These are phyloP conservation scores for Hypoxylon sp. DNA, from an alignment of 2,329 filamentous ascomycete species.

Conservation along the genomic window DNA sequence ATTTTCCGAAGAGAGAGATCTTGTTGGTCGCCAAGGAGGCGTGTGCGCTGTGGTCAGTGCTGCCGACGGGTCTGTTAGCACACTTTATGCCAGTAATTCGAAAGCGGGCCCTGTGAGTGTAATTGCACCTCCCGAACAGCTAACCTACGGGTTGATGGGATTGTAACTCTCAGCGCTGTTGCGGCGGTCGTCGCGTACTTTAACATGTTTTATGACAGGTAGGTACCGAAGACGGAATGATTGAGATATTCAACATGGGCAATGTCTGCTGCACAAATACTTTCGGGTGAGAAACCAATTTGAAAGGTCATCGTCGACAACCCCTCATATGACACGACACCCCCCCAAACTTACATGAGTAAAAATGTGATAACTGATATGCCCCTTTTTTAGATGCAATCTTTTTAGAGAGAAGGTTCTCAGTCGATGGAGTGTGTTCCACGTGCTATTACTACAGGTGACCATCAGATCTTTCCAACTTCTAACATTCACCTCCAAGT, in stretches of 20 bases:
- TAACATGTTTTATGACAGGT: neutral
- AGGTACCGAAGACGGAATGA: too few relatives aligned
- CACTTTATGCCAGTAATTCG: neutral
- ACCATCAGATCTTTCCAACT: too few relatives aligned
- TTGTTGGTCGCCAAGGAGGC: neutral
- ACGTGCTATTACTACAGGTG: too few relatives aligned
- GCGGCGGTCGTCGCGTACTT: neutral
- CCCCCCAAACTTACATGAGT: neutral
- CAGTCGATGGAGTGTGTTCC: too few relatives aligned
- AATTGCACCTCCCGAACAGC: neutral
- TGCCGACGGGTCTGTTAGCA: neutral
- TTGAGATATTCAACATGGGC: too few relatives aligned
- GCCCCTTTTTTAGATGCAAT: neutral
- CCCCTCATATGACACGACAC: neutral
- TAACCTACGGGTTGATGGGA: too few relatives aligned
- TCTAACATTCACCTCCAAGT: neutral
- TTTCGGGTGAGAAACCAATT: neutral
- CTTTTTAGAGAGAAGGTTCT: too few relatives aligned
- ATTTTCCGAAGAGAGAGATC: neutral
- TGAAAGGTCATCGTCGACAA: neutral
- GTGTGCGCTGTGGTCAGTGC: neutral
- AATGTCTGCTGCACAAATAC: too few relatives aligned
- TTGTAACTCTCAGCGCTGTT: neutral
- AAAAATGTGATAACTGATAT: neutral
- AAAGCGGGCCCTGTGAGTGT: too few relatives aligned